Conservation (phyloP, 2,329 filamentous ascomycete genomes). For the Penicillium verrucosum region DNA sequence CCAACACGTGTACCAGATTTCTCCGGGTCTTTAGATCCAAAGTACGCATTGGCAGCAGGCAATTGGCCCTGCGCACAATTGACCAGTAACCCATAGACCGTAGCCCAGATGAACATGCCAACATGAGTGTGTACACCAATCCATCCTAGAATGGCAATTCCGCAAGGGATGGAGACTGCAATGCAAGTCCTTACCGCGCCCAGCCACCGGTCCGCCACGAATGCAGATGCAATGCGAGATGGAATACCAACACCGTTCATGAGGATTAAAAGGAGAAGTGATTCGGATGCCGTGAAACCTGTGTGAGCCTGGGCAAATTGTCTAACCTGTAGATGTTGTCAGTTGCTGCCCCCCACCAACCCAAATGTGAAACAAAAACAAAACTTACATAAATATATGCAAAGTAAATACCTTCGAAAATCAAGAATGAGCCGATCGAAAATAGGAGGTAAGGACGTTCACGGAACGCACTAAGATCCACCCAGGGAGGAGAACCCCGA, state of each 20-base stretch:
- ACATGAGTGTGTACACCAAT: constrained; percentile 4
- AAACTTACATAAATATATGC: constrained; percentile 10
- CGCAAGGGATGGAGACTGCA: constrained; percentile 10
- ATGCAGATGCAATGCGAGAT: constrained; percentile 5
- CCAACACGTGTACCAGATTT: constrained; percentile 49
- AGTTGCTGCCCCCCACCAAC: neutral
- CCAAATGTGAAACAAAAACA: neutral
- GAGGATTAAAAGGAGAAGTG: constrained; percentile 3
- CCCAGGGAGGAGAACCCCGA: constrained; percentile 50
- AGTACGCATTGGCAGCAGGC: constrained; percentile 38
- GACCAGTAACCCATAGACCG: constrained; percentile 45
- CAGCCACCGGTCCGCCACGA: constrained; percentile 8
- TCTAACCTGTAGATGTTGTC: neutral
- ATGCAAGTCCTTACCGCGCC: constrained; percentile 9
- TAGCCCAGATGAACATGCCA: constrained; percentile 43
- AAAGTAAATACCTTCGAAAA: constrained; percentile 11
- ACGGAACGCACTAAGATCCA: constrained; percentile 53
- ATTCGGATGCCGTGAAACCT: constrained; percentile 1
- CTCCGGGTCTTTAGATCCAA: constrained; percentile 45
- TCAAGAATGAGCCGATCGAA: constrained; percentile 8
- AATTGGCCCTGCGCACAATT: constrained; percentile 48
- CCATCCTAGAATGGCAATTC: constrained; percentile 6
- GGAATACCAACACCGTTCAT: constrained; percentile 9
- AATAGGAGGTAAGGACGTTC: constrained; percentile 21
- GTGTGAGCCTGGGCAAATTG: constrained; percentile 4